Evolutionary conservation across 2,329 filamentous ascomycete species (phyloP), one percentile per base, ranked within the genome.

Genomic region (Acephala macrosclerotiorum): DNA sequence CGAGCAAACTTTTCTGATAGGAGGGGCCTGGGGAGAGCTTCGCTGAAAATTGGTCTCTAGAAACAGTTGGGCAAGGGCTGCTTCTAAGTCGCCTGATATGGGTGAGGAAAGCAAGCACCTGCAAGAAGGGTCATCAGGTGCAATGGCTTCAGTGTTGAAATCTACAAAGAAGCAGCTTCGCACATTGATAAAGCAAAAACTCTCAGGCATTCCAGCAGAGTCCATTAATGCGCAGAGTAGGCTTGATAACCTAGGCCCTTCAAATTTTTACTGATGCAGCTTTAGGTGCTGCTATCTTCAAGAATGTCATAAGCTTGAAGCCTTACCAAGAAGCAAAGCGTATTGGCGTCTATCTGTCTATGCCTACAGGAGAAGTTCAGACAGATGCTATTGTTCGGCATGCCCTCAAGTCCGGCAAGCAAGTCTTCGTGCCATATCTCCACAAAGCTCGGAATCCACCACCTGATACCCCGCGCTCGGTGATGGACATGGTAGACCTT

Each of bases 401-500:
- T 81, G 94, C 95, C 14, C 83, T 99, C 29, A 79, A 81, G 7
- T 79, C 83, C 3, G 93, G 92, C 45, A 99, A 98, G 80, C 84
- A 90, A 67, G 94, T 99, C 65, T 98, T 93, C 77, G 89, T 99
- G 57, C 96, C 96, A 0, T 97, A 96, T 76, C 90, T 97, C 60
- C 90, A 96, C 80, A 89, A 84, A 72, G 81, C 81, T 4, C 76
- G 80, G 66, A 79, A 64, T n/a, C 70, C 70, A 36, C 57, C 67
- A 53, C 61, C 72, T 53, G 71, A 74, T 18, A 72, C 77, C 33
- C 80, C 82, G 63, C 86, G 88, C 6, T 92, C 92, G 18, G 85
- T 96, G 61, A 99, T 99, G 96, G 94, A 97, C 75, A 98, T 99
- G 96, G 87, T 99, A 25, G 89, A 89, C 68, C 82, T 99, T 47